A percentile compares a stretch with the other conserved stretches of the same genome.
Evolutionary conservation across 202 grass and related monocot species (phyloP).

Genomic region (Brachypodium distachyon): DNA sequence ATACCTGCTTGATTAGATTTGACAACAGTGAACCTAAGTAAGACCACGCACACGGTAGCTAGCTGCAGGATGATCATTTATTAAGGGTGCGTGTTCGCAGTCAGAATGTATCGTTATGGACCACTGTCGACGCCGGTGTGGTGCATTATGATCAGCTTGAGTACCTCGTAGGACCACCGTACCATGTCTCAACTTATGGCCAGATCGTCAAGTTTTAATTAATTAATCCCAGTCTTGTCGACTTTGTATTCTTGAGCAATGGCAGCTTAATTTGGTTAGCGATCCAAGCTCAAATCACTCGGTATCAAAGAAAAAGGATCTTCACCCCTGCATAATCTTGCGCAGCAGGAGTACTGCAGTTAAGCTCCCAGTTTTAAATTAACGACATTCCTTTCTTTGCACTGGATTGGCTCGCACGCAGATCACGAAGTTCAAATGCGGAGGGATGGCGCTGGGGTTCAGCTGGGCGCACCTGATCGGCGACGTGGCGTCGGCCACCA

Average conservation of each 20-base stretch:
- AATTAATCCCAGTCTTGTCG: not conserved
- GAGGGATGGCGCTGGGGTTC: slow-evolving; percentile 71
- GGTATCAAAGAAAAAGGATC: too few species aligned
- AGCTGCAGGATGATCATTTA: not conserved
- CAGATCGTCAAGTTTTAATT: not conserved
- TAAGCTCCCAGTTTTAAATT: not conserved
- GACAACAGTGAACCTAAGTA: not conserved
- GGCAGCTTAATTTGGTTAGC: not conserved
- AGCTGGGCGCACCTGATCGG: slow-evolving; percentile 96
- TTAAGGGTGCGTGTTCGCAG: not conserved
- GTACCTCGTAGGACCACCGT: not conserved
- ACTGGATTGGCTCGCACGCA: slow-evolving; percentile 13
- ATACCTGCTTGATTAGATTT: not conserved
- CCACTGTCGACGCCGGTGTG: not conserved
- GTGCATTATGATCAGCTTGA: not conserved
- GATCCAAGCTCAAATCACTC: not conserved
- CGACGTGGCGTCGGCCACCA: slow-evolving; percentile 44
- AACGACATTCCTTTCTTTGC: not conserved
- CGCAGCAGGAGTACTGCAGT: too few species aligned
- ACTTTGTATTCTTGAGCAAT: not conserved
- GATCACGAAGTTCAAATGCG: slow-evolving; percentile 81
- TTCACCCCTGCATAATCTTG: not conserved
- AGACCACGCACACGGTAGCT: not conserved
- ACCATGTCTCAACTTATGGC: not conserved
- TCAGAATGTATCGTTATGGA: not conserved